Base-by-base conservation (phyloP, 179 eudicot species). In the Nepenthes alata region DNA sequence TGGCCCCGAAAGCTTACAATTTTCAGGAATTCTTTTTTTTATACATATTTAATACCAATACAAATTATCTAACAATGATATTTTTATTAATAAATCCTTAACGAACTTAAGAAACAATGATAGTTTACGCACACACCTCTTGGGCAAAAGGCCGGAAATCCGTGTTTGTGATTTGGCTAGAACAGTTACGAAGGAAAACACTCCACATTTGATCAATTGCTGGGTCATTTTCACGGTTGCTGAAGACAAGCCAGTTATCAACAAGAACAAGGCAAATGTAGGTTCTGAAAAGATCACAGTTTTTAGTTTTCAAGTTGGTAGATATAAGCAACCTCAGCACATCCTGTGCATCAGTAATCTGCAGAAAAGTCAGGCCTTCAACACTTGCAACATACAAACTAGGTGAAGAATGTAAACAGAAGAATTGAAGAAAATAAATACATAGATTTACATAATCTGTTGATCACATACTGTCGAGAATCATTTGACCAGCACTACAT, bases 101-200 rank as follows among this genome's bases (percentile, higher is more conserved):
- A 55, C 14, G 10, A 58, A 57, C 35, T 35, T 16, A 57, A 38
- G 12, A 48, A 51, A 69, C n/a, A 35, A 54, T 11, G 54, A 38
- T 5, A 56, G 60, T 36, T 57, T 53, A 36, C 5, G 16, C 49
- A 58, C 74, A 52, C 62, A 88, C 97, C 86, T 85, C 91, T 53
- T 85, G 85, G 47, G 97, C 93, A 70, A 72, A 83, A 60, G 85
- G 67, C 76, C 97, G 84, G 75, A 85, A 71, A 78, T 90, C 93
- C 1, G 87, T 85, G 73, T 81, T 88, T 65, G 83, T 65, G 39
- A 90, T 88, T 65, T 84, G 93, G 78, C 79, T 75, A 63, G 88
- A 80, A 56, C 85, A 88, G 71, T 80, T 82, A 12, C 85, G 76
- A 37, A 88, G 77, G 67, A 69, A 77, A 67, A 68, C 61, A 54